These are phyloP conservation scores for Rhizophagus prolifer DNA, from an alignment of 192 early-diverging fungal species.

Conservation along the genomic window DNA sequence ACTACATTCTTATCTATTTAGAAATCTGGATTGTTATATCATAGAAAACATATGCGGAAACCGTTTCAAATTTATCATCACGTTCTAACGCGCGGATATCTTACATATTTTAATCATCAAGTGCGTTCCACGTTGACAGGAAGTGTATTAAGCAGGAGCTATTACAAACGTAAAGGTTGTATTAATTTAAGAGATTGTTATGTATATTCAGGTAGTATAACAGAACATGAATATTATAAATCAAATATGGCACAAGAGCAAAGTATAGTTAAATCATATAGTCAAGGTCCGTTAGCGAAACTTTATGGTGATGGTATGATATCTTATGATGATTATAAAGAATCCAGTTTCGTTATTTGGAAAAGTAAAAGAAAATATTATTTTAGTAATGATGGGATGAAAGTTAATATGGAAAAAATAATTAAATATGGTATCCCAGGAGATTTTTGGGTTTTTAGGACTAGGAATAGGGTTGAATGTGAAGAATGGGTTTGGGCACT, in stretches of 20 bases:
- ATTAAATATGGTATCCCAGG: background rate
- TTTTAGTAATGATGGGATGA: constrained; percentile 29
- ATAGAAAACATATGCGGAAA: background rate
- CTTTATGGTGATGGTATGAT: constrained; percentile 38
- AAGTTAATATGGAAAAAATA: background rate
- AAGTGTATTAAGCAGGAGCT: constrained; percentile 20
- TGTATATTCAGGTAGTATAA: constrained; percentile 38
- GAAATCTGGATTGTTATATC: background rate
- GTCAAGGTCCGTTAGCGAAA: constrained; percentile 13
- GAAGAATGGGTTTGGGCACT: constrained; percentile 42
- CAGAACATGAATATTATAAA: constrained; percentile 27
- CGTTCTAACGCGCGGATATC: background rate
- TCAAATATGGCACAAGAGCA: constrained; percentile 33
- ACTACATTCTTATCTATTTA: background rate
- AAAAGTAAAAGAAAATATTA: constrained; percentile 33
- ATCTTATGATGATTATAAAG: constrained; percentile 39
- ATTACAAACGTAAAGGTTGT: constrained; percentile 25
- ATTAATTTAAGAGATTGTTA: constrained; percentile 38
- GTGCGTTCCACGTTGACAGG: background rate
- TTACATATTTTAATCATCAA: background rate
- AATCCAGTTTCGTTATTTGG: constrained; percentile 43
- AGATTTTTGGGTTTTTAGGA: constrained; percentile 25
- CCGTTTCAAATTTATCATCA: background rate
- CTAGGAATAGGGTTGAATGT: constrained; percentile 33
- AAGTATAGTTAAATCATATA: constrained; percentile 19